These are phyloP conservation scores for Auricularia auricula-judae DNA, from an alignment of 768 basidiomycete genomes.

Conservation along the genomic window DNA sequence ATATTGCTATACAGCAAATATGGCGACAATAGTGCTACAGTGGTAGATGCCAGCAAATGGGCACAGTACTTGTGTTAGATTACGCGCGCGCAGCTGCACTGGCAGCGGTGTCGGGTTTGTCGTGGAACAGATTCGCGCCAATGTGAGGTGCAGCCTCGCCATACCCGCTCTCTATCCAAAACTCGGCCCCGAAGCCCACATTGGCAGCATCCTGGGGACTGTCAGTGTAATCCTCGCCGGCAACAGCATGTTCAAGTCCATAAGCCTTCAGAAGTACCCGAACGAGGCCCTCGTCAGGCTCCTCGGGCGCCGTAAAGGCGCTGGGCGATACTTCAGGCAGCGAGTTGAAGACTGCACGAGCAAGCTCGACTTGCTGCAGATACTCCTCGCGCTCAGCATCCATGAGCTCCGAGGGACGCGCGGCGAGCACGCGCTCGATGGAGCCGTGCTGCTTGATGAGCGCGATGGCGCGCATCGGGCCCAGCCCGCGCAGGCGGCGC, in stretches of 20 bases:
- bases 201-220: neutral
- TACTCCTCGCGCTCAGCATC: constrained; percentile 39
- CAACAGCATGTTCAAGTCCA: constrained; percentile 29
- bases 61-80: no score
- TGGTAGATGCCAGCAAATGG: neutral
- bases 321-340: constrained; percentile 50
- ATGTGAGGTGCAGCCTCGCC: neutral
- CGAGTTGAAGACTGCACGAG: constrained; percentile 52
- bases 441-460: constrained; percentile 59
- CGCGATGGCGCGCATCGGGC: constrained; percentile 66
- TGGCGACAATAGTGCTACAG: neutral
- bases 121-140: constrained; percentile 28
- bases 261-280: constrained; percentile 38
- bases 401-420: constrained; percentile 36
- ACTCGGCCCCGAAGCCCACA: neutral
- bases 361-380: constrained; percentile 49
- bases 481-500: constrained; percentile 70
- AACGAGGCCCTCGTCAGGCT: constrained; percentile 33
- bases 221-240: neutral
- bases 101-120: constrained; percentile 32
- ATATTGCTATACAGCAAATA: neutral
- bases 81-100: neutral
- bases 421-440: constrained; percentile 59
- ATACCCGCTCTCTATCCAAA: neutral
- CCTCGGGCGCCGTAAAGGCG: constrained; percentile 14